Percentiles rank a stretch among this genome's conserved stretches.
These are phyloP conservation scores for Collybia nuda DNA, from an alignment of 768 basidiomycete genomes.

Conservation along the genomic window DNA sequence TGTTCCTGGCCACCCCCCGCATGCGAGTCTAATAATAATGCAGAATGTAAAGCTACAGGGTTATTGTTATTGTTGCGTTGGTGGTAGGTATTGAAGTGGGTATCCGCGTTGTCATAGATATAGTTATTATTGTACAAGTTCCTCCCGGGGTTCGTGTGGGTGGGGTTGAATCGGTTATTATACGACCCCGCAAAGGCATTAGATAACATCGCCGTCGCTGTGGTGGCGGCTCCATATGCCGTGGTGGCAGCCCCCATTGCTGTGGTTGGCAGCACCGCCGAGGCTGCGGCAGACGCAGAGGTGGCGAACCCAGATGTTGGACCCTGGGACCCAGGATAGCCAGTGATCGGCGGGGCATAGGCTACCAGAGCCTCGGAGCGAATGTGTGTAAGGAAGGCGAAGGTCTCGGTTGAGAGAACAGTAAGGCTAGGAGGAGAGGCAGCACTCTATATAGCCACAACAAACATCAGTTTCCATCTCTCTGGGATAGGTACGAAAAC, in stretches of 20 bases:
- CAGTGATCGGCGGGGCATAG: constrained; percentile 26
- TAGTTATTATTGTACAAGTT: too few species aligned
- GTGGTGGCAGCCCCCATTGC: too few species aligned
- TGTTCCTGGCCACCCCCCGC: neutral
- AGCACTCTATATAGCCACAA: constrained; percentile 44
- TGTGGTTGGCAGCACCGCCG: neutral
- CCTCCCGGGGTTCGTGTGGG: neutral
- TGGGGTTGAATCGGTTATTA: neutral
- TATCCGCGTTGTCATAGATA: too few species aligned
- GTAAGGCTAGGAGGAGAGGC: constrained; percentile 52
- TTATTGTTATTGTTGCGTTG: neutral
- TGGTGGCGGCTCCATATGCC: neutral
- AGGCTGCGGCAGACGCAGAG: constrained; percentile 14
- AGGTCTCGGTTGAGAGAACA: constrained; percentile 55
- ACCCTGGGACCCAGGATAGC: too few species aligned
- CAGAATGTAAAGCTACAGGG: constrained; percentile 1
- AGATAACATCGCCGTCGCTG: constrained; percentile 7
- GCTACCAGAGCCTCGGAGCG: constrained; percentile 40
- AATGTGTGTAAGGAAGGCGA: constrained; percentile 51
- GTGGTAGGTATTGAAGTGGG: neutral
- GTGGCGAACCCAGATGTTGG: constrained; percentile 18
- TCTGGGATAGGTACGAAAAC: constrained; percentile 20
- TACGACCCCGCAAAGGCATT: constrained; percentile 8
- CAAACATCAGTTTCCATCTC: too few species aligned
- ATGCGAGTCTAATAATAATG: too few species aligned